These are phyloP conservation scores for Tricholoma terreum DNA, from an alignment of 768 basidiomycete genomes.

Conservation along the genomic window DNA sequence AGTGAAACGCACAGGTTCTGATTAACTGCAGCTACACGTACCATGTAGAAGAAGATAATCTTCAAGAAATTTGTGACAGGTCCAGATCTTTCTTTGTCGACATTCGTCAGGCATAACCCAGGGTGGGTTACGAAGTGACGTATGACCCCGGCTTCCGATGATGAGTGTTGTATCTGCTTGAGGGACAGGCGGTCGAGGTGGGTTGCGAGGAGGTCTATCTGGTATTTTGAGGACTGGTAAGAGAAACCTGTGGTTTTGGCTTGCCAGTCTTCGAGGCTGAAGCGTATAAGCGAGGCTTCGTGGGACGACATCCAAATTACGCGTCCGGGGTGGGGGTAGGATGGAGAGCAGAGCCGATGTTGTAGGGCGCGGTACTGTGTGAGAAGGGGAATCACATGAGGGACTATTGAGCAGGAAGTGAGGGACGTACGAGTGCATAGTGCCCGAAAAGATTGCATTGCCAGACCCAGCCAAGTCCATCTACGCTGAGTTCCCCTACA, in stretches of 20 bases:
- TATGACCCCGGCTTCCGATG: constrained; percentile 22
- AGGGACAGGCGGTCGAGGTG: constrained; percentile 48
- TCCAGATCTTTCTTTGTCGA: constrained; percentile 46
- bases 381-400: constrained; percentile 1
- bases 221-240: constrained; percentile 74
- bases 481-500: constrained; percentile 54
- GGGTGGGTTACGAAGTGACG: constrained; percentile 69
- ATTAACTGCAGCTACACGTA: constrained; percentile 30
- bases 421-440: constrained; percentile 62
- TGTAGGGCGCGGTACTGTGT: constrained; percentile 62
- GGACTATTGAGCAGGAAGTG: background rate
- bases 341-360: constrained; percentile 45
- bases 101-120: constrained; percentile 65
- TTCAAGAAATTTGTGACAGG: constrained; percentile 47
- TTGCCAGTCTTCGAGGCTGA: constrained; percentile 66
- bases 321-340: constrained; percentile 44
- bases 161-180: constrained; percentile 10
- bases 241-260: constrained; percentile 55
- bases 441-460: constrained; percentile 84
- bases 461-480: constrained; percentile 80
- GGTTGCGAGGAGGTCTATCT: constrained; percentile 65
- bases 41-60: constrained; percentile 58
- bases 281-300: constrained; percentile 53
- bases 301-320: constrained; percentile 81
- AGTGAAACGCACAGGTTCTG: background rate